Evolutionary conservation across 345 rosid species (phyloP), one percentile per base, ranked within the genome.

Genomic region (Carallia brachiata): DNA sequence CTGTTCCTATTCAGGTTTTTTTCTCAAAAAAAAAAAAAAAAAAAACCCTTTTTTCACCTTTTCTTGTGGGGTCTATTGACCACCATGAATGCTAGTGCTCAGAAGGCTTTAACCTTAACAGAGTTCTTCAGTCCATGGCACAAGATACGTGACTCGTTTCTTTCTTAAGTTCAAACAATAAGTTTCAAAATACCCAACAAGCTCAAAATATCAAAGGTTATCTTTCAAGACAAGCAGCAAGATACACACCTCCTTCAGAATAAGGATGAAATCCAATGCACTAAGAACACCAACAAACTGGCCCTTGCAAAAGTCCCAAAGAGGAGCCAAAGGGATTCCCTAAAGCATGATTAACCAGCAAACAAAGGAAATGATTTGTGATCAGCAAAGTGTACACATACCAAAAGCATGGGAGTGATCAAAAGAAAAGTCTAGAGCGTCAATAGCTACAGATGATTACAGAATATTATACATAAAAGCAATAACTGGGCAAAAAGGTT

Each of bases 261-360:
- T 90, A 63, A 90, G 78, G 78, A 90, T 90, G 79, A 90, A 90
- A 82, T 90, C 96, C 78, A 83, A 72, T 36, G 88, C 91, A 75
- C 85, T 87, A 69, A 90, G 90, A 81, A 90, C 87, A 62, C 96
- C 96, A 78, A 90, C 93, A 82, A 88, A 88, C 74, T 83, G 84
- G 52, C 93, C 87, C 83, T 76, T 80, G 55, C 70, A 70, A 36
- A 74, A 83, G 73, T 90, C 93, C 96, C 96, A 90, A 0, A 90
- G 93, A 77, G 96, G 96, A 83, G 93, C 96, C 72, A 83, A 58
- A n/a, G 96, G 91, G 63, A 90, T 77, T 63, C 90, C 92, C 96
- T 90, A 83, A 68, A 82, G 34, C 4, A 32, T 32, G 34, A 32
- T 32, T 32, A 55, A 55, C 53, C 27, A 50, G 17, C 47, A 37